Evolutionary conservation across 495 filamentous ascomycete species (phyloP), one percentile per base, ranked within the genome.

Genomic region (Penicillium ucsense): DNA sequence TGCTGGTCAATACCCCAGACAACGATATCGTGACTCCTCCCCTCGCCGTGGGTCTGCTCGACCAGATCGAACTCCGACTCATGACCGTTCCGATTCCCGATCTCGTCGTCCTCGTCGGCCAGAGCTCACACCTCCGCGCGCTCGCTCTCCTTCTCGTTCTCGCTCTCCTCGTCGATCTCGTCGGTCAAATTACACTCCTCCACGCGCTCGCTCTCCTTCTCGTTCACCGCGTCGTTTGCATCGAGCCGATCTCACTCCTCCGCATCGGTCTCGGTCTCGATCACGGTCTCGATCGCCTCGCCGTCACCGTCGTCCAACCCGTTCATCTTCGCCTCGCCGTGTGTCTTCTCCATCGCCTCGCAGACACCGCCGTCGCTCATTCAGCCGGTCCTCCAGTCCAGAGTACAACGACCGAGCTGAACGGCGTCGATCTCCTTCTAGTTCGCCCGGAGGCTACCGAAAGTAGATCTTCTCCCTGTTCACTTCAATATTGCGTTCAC

Each of bases 1-100:
- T n/a, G 83, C 84, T 38, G 79, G 64, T 49, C 67, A 79, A 51
- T 68, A 75, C 46, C 74, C 76, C 51, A 75, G 61, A 53, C 72
- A 77, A 52, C 56, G 73, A 65, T 60, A 69, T 57, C 74, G 76
- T 49, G 78, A 73, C 40, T 65, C 69, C 60, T 75, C 72, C 44
- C 60, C 68, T 30, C 62, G 77, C 41, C 72, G 76, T 10, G 77
- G 76, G 20, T 66, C 68, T 46, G 55, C 76, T 66, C 32, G 29
- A 46, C 60, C 35, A 55, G 39, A 65, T 41, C 58, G 61, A 51
- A 60, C 63, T 28, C 68, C 67, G 49, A 64, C 60, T 5, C 57
- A 64, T 32, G 65, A 66, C 28, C 58, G 59, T 31, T 63, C 65
- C 9, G 49, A 57, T 12, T 65, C 61, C 35, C 59, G 65, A 33